These are phyloP conservation scores for Saccharomyces uvarum DNA, from an alignment of 1,139 yeast species.

Conservation along the genomic window DNA sequence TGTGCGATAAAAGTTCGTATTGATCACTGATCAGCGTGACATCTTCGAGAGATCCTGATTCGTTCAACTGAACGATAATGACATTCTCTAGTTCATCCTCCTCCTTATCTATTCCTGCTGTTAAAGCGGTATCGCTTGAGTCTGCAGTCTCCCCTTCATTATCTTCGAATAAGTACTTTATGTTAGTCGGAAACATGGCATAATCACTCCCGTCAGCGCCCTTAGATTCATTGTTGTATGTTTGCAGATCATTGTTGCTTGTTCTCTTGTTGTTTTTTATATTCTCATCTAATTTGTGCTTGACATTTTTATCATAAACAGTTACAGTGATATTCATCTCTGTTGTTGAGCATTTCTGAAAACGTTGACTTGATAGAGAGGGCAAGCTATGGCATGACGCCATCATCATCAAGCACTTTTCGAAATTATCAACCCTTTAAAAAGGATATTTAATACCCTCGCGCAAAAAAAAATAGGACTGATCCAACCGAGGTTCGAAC, in stretches of 20 bases:
- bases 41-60: conserved; percentile 18
- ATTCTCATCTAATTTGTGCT: conserved; percentile 2
- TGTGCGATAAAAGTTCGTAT: conserved; percentile 24
- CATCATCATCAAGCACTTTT: background rate
- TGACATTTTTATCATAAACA: conserved; percentile 16
- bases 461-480: conserved; percentile 9
- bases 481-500: conserved; percentile 36
- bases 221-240: conserved; percentile 6
- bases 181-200: conserved; percentile 26
- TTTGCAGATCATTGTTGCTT: background rate
- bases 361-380: background rate
- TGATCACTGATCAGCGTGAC: conserved; percentile 30
- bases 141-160: conserved; percentile 21
- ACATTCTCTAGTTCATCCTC: conserved; percentile 29
- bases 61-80: conserved; percentile 29
- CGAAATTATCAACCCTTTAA: background rate
- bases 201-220: conserved; percentile 10
- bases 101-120: background rate
- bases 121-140: background rate
- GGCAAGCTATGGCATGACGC: background rate
- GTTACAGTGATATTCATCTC: conserved; percentile 8
- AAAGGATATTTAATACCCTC: background rate
- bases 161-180: conserved; percentile 28
- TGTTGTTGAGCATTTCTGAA: conserved; percentile 7
- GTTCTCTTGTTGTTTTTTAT: background rate